Conservation (phyloP, 768 basidiomycete species). For the Hirschioporus abietinus region DNA sequence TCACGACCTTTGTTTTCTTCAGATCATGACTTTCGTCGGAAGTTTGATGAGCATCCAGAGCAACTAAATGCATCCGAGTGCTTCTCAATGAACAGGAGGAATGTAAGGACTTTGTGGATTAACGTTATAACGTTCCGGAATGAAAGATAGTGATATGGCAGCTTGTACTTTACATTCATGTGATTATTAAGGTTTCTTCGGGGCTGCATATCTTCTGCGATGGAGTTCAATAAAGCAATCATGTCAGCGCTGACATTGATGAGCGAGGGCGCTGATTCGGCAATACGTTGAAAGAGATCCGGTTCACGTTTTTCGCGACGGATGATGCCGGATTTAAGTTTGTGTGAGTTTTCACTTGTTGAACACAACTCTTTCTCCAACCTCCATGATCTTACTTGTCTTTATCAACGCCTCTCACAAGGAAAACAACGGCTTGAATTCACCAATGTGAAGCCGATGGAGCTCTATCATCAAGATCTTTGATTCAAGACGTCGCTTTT, state of each 20-base stretch:
- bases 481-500: background rate
- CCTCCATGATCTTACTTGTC: background rate
- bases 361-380: background rate
- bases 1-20: constrained; percentile 4
- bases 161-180: background rate
- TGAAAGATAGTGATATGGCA: constrained; percentile 1
- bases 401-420: background rate
- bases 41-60: constrained; percentile 71
- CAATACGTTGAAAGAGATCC: background rate
- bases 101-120: background rate
- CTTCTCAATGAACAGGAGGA: background rate
- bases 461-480: background rate
- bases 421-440: background rate
- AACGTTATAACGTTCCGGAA: background rate
- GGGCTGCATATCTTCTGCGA: background rate
- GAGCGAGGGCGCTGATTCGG: background rate
- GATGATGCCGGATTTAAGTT: background rate
- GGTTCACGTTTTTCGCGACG: too few species aligned
- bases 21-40: constrained; percentile 95
- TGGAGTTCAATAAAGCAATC: background rate
- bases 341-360: background rate
- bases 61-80: background rate
- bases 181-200: background rate
- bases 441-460: background rate
- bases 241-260: background rate